Conservation (phyloP, 176 grass and related monocot genomes). For the Oryza coarctata region DNA sequence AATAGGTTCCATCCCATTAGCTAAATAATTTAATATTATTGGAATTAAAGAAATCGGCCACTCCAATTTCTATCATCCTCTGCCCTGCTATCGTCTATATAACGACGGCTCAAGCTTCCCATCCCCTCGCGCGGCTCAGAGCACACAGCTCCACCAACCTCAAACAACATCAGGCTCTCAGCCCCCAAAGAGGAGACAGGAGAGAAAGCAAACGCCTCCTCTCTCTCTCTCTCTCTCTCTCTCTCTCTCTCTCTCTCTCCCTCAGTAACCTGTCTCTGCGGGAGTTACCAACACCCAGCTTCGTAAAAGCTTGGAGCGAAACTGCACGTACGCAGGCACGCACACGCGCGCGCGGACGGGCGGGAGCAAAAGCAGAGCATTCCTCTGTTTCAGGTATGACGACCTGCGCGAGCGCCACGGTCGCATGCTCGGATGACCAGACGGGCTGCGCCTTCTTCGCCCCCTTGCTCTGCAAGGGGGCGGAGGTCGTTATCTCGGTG, state of each 20-base stretch:
- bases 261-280: background rate
- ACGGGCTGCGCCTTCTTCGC: background rate
- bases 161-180: background rate
- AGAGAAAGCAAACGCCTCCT: background rate
- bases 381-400: slow-evolving; percentile 41
- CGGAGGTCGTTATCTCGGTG: slow-evolving; percentile 29
- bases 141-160: slow-evolving; percentile 23
- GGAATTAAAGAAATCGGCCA: too few relatives aligned
- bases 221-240: too few relatives aligned
- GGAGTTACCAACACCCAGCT: slow-evolving; percentile 20
- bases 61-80: too few relatives aligned
- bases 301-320: slow-evolving; percentile 19
- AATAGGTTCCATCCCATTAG: too few relatives aligned
- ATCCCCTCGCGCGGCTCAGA: slow-evolving; percentile 11
- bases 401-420: slow-evolving; percentile 16
- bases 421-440: slow-evolving; percentile 27
- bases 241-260: background rate
- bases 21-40: too few relatives aligned
- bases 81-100: too few relatives aligned
- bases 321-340: background rate
- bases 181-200: slow-evolving; percentile 43
- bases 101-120: slow-evolving; percentile 1
- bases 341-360: background rate
- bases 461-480: slow-evolving; percentile 40
- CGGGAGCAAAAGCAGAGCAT: slow-evolving; percentile 8